Conservation (phyloP, 2,329 filamentous ascomycete genomes). For the Microcyclospora tardicrescens region DNA sequence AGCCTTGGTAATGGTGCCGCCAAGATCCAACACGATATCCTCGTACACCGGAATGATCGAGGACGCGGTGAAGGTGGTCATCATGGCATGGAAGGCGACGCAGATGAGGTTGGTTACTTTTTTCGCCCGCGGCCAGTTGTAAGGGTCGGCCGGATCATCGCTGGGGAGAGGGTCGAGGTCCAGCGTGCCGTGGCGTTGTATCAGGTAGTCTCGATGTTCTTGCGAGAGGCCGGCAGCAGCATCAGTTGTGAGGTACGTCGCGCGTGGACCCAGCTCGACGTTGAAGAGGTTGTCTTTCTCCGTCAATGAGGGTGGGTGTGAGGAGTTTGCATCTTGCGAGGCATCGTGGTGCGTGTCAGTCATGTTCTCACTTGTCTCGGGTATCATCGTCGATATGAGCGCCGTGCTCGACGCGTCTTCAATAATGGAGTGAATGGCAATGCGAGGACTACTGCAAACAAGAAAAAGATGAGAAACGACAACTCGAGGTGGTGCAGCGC, state of each 20-base stretch:
- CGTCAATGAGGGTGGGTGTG: not conserved
- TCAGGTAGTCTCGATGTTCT: constrained; percentile 38
- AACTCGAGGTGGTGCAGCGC: too few relatives aligned
- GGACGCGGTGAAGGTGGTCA: constrained; percentile 43
- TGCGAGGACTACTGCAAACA: too few relatives aligned
- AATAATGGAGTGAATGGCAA: too few relatives aligned
- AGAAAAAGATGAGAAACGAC: too few relatives aligned
- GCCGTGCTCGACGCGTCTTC: too few relatives aligned
- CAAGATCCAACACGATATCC: constrained; percentile 39
- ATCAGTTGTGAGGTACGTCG: constrained; percentile 16
- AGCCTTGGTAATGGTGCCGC: constrained; percentile 34
- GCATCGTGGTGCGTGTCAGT: too few relatives aligned
- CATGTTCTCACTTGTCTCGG: too few relatives aligned
- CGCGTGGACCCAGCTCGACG: constrained; percentile 12
- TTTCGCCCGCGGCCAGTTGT: constrained; percentile 45
- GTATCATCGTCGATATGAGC: too few relatives aligned
- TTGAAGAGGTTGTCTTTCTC: constrained; percentile 4
- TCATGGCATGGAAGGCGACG: constrained; percentile 39
- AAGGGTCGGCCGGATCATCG: constrained; percentile 39
- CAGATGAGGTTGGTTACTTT: constrained; percentile 37
- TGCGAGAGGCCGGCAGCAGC: constrained; percentile 25
- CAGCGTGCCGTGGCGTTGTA: constrained; percentile 40
- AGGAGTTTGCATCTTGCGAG: too few relatives aligned
- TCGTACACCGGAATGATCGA: constrained; percentile 43
- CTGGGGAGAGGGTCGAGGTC: constrained; percentile 42